Conservation (phyloP, 768 basidiomycete species). For the Lactarius evosmus region DNA sequence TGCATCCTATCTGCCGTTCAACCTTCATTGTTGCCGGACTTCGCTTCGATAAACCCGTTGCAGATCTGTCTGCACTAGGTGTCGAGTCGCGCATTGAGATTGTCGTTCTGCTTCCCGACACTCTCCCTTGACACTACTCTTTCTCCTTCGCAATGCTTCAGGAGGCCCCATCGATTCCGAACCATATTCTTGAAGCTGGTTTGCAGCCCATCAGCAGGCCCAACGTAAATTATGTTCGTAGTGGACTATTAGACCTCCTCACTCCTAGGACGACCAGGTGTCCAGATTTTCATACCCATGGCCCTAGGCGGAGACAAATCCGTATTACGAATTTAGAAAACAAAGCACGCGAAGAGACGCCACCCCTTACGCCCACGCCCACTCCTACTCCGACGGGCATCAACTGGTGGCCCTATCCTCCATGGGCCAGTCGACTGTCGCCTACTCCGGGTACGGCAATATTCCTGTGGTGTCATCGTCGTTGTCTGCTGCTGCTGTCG, state of each 20-base stretch:
- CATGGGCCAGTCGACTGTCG: constrained; percentile 29
- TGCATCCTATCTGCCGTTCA: constrained; percentile 69
- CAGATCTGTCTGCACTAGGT: constrained; percentile 37
- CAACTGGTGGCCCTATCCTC: constrained; percentile 38
- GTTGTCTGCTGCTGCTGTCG: background rate
- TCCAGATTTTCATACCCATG: background rate
- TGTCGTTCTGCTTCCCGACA: constrained; percentile 28
- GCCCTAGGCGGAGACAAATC: background rate
- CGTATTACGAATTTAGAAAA: background rate
- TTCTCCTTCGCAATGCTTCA: background rate
- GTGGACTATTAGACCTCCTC: background rate
- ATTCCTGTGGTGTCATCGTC: background rate
- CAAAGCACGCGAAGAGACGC: background rate
- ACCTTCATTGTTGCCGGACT: constrained; percentile 80
- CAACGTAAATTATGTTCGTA: constrained; percentile 15
- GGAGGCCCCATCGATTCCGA: background rate
- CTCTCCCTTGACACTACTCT: background rate
- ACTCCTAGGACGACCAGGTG: background rate
- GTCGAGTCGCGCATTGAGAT: constrained; percentile 35
- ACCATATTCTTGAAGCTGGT: background rate
- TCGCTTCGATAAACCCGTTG: constrained; percentile 54
- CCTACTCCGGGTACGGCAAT: background rate
- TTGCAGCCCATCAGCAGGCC: constrained; percentile 7
- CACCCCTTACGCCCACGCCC: background rate
- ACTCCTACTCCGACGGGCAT: constrained; percentile 29